These are phyloP conservation scores for Saccharomyces hybrid DNA, from an alignment of 1,139 yeast species.

Conservation along the genomic window DNA sequence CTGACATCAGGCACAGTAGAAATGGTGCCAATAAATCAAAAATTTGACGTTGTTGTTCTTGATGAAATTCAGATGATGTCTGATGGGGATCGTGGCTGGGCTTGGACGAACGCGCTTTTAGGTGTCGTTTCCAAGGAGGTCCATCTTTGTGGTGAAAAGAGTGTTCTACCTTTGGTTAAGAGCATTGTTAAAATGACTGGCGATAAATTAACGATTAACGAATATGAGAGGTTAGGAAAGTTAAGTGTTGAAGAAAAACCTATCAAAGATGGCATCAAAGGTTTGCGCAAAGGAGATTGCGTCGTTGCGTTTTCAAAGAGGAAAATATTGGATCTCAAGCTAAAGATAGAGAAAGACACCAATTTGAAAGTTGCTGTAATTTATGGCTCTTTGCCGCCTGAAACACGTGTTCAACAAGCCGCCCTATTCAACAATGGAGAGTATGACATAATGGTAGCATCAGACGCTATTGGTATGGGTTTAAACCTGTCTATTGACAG, in stretches of 20 bases:
- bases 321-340: slow-evolving; percentile 57
- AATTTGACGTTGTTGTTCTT: slow-evolving; percentile 79
- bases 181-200: slow-evolving; percentile 63
- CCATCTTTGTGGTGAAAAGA: slow-evolving; percentile 89
- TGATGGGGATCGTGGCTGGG: slow-evolving; percentile 75
- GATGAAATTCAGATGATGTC: slow-evolving; percentile 97
- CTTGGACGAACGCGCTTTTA: slow-evolving; percentile 88
- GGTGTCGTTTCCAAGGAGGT: slow-evolving; percentile 83
- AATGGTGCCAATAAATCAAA: slow-evolving; percentile 65
- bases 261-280: slow-evolving; percentile 30
- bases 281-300: slow-evolving; percentile 72
- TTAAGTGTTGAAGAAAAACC: slow-evolving; percentile 47
- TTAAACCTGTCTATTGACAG: slow-evolving; percentile 76
- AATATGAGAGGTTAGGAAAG: slow-evolving; percentile 69
- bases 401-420: slow-evolving; percentile 83
- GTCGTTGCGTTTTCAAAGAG: slow-evolving; percentile 79
- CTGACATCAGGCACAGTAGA: slow-evolving; percentile 88
- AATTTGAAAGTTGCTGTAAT: slow-evolving; percentile 74
- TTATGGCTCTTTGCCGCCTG: slow-evolving; percentile 95
- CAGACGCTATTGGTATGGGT: slow-evolving; percentile 99
- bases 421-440: slow-evolving; percentile 64
- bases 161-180: slow-evolving; percentile 61
- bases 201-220: slow-evolving; percentile 61
- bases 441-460: slow-evolving; percentile 77
- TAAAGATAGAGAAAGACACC: slow-evolving; percentile 55